phyloP scores from a whole-genome alignment of 2,329 filamentous ascomycete species.

The Microsporum audouinii region DNA sequence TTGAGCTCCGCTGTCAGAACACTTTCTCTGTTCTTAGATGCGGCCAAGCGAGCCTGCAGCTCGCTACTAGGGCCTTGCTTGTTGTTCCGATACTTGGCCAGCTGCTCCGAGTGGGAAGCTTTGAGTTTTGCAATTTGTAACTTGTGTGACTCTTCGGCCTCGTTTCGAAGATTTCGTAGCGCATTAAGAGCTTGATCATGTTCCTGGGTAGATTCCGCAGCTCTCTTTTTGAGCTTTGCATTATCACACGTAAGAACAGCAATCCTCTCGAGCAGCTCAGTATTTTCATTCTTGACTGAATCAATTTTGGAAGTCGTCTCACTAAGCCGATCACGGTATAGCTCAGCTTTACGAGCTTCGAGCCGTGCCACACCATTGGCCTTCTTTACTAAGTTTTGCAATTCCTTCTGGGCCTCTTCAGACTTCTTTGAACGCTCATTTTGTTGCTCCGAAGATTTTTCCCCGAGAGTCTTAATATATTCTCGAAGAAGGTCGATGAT shows the following conservation, averaged over 20 bases:
- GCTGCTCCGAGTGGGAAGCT: conserved; percentile 26
- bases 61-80: conserved; percentile 29
- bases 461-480: background rate
- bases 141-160: conserved; percentile 23
- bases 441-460: conserved; percentile 19
- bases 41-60: conserved; percentile 24
- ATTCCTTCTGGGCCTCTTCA: conserved; percentile 9
- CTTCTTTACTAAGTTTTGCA: conserved; percentile 24
- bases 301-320: conserved; percentile 30
- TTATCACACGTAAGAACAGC: conserved; percentile 27
- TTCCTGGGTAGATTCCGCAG: conserved; percentile 23
- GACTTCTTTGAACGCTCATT: conserved; percentile 1
- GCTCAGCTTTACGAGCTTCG: conserved; percentile 26
- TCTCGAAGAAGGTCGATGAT: conserved; percentile 17
- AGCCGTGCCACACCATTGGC: conserved; percentile 20
- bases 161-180: conserved; percentile 20
- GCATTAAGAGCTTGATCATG: conserved; percentile 23
- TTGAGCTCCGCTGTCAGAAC: conserved; percentile 25
- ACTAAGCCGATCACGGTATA: conserved; percentile 26
- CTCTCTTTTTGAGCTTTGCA: conserved; percentile 22
- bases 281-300: conserved; percentile 31
- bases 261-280: conserved; percentile 24
- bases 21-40: conserved; percentile 27
- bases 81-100: conserved; percentile 28
- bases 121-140: conserved; percentile 28